Base-by-base conservation (phyloP, 192 early-diverging fungal species). In the Backusella tuberculispora region DNA sequence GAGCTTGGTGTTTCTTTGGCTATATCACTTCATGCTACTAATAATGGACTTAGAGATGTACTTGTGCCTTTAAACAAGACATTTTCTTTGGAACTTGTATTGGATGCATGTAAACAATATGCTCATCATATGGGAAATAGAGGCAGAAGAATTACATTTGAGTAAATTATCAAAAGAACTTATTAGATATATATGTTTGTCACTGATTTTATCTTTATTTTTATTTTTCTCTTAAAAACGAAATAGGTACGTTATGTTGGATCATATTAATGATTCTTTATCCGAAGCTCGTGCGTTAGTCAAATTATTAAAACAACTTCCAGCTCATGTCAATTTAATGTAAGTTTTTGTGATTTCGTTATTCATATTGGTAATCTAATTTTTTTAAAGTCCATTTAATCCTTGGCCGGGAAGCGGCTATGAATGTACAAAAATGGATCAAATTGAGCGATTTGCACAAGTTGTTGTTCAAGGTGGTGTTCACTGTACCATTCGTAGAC, bases 51-150 rank as follows among this genome's bases (percentile, higher is more conserved):
- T 21, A 85, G 96, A 10, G 86, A 93, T 41, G 85, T 84, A 64
- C 85, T 97, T 48, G 94, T 97, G 68, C 96, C 96, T 1, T 85
- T 95, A 40, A 95, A 95, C 81, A 94, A 91, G 78, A 91, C 92
- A 5, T 97, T 94, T 78, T 90, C 92, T 2, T 84, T 97, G 15
- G 66, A 74, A 1, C 75, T 86, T n/a, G 79, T 97, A 6, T 81
- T 97, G 80, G 80, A 87, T 3, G 92, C 92, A 63, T 92, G 93
- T 71, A 72, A 81, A 3, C 77, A 90, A 38, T 97, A 88, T 81
- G 84, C 84, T 13, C 80, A 77, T 68, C 66, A 73, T 60, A 84
- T 88, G 72, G 80, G 79, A 14, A 80, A 86, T 19, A 85, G 76
- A 17, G 83, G 83, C 46, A 90, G 86, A 6, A 80, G 95, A 60